These are phyloP conservation scores for Fusarium buxicola DNA, from an alignment of 2,329 filamentous ascomycete species.

Conservation along the genomic window DNA sequence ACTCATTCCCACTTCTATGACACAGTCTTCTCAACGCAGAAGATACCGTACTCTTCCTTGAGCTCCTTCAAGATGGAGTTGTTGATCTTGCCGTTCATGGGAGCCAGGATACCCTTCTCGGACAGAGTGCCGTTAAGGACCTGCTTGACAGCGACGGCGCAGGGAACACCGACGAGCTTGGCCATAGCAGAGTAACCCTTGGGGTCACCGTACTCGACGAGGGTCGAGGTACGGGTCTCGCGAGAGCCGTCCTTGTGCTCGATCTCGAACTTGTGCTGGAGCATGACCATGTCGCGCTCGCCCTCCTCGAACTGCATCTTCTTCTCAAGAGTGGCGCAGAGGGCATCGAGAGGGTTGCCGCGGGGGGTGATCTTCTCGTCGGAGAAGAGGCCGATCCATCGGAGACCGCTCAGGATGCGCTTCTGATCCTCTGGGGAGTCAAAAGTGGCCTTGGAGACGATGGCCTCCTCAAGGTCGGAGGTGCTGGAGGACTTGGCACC, in stretches of 20 bases:
- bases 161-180: conserved; percentile 80
- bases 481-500: conserved; percentile 74
- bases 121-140: conserved; percentile 80
- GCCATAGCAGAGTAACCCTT: conserved; percentile 87
- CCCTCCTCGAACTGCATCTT: conserved; percentile 76
- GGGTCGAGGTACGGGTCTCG: conserved; percentile 83
- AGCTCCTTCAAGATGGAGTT: conserved; percentile 81
- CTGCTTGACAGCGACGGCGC: conserved; percentile 72
- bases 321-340: conserved; percentile 72
- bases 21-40: conserved; percentile 13
- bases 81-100: conserved; percentile 78
- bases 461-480: conserved; percentile 77
- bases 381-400: conserved; percentile 63
- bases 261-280: conserved; percentile 73
- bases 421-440: conserved; percentile 69
- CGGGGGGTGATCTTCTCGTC: conserved; percentile 68
- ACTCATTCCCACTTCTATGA: conserved; percentile 1
- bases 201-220: conserved; percentile 84
- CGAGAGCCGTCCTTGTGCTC: conserved; percentile 72
- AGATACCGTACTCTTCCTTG: conserved; percentile 75
- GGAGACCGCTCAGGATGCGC: conserved; percentile 76
- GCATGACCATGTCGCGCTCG: conserved; percentile 71
- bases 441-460: conserved; percentile 72
- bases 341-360: conserved; percentile 75
- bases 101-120: conserved; percentile 80